Percentiles rank a stretch among this genome's conserved stretches.
These are phyloP conservation scores for Lepidium sativum DNA, from an alignment of 345 rosid species.

Conservation along the genomic window DNA sequence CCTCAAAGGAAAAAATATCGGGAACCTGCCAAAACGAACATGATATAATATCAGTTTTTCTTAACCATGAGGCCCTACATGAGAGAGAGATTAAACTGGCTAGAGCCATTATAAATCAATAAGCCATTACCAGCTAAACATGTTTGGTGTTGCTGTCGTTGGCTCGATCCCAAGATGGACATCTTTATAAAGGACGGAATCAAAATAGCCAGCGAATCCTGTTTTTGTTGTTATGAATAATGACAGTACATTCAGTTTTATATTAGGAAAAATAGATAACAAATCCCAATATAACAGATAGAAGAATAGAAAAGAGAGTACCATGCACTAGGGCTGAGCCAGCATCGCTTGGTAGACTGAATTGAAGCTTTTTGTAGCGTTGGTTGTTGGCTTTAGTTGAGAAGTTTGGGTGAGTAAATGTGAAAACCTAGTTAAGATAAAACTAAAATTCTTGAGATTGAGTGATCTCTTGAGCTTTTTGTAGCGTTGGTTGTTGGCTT, in stretches of 20 bases:
- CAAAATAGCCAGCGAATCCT: conserved; percentile 97
- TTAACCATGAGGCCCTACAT: neutral
- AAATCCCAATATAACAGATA: neutral
- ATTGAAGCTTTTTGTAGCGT: conserved; percentile 66
- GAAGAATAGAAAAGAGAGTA: conserved; percentile 19
- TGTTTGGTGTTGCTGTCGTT: conserved; percentile 83
- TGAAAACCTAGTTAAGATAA: conserved; percentile 56
- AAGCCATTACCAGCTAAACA: conserved; percentile 88
- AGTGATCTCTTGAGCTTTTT: too few species aligned
- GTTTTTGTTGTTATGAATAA: conserved; percentile 2
- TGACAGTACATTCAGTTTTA: conserved; percentile 2
- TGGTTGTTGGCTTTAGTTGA: conserved; percentile 57
- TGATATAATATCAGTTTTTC: neutral
- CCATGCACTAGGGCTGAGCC: conserved; percentile 93
- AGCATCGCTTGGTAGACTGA: conserved; percentile 58
- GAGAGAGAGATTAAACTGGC: neutral
- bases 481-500: too few species aligned
- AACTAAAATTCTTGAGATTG: neutral
- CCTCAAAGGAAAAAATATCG: conserved; percentile 93
- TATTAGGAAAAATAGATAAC: neutral
- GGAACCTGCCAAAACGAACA: conserved; percentile 50
- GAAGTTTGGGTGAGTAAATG: conserved; percentile 75
- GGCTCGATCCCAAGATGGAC: conserved; percentile 97
- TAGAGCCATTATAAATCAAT: neutral
- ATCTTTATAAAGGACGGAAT: conserved; percentile 84